Base-by-base conservation (phyloP, 768 basidiomycete genomes). In the Tricholoma bakamatsutake region DNA sequence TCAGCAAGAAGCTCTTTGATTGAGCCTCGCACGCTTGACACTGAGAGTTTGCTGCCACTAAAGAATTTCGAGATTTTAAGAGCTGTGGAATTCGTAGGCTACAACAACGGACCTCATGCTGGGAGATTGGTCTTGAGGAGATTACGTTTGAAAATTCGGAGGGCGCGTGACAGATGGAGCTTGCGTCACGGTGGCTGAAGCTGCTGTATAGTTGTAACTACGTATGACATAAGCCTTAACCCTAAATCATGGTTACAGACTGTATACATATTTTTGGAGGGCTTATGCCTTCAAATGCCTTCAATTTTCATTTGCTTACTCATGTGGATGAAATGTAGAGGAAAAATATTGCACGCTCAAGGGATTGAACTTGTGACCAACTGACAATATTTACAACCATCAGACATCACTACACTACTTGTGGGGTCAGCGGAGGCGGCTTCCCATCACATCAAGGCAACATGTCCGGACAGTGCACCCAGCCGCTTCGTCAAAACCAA, bases 1-100 rank as follows among this genome's bases (percentile, higher is more conserved):
- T 87, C 85, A 55, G 80, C 84, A 59, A 96, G 82, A 61, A 98
- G 83, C 63, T 93, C 91, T 76, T 90, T 90, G 76, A 98, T 84
- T 70, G 90, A 93, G 78, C 86, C 87, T 87, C 97, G 96, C 92
- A 99, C 96, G 87, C 94, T 96, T 88, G 93, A 84, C 84, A 96
- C 95, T 88, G 90, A 92, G 75, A 97, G 88, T 81, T 96, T 97
- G 59, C 62, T 59, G 31, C 56, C 31, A 61, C 62, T 63, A 34
- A 71, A 80, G 82, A 66, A 74, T 68, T 67, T 71, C n/a, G 18
- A 43, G 43, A n/a, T 53, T 57, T 28, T 43, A 3, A 40, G 4
- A 8, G 18, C 1, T 7, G 31, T 50, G 45, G 13, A 31, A 12
- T n/a, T 31, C 21, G 13, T 33, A 15, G 33, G 37, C 18, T n/a